phyloP scores from a whole-genome alignment of 768 basidiomycete species.

The Podaxis sp. region DNA sequence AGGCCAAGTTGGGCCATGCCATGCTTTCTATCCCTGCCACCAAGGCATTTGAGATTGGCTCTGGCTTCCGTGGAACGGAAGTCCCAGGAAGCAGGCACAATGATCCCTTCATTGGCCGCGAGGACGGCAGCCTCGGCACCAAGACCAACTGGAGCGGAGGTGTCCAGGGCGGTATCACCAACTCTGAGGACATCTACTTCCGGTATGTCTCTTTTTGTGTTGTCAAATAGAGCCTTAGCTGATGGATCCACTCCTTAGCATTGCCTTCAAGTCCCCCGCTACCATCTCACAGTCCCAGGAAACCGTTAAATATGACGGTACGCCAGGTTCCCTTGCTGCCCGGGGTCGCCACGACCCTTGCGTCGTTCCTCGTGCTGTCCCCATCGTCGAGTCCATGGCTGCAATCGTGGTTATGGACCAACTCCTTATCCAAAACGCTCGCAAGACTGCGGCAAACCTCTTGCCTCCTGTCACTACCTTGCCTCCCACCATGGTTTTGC shows the following conservation, averaged over 20 bases:
- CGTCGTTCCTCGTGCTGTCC: slow-evolving; percentile 94
- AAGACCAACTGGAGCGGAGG: slow-evolving; percentile 96
- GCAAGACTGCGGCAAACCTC: slow-evolving; percentile 67
- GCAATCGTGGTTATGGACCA: slow-evolving; percentile 94
- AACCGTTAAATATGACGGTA: slow-evolving; percentile 94
- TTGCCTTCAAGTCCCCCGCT: slow-evolving; percentile 98
- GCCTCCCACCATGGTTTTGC: slow-evolving; percentile 86
- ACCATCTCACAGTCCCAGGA: slow-evolving; percentile 92
- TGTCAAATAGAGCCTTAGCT: background rate
- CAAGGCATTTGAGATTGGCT: slow-evolving; percentile 97
- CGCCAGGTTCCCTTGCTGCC: slow-evolving; percentile 68
- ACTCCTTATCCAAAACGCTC: slow-evolving; percentile 85
- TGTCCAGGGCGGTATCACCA: slow-evolving; percentile 96
- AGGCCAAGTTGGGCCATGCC: slow-evolving; percentile 92
- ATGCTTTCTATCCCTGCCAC: slow-evolving; percentile 99
- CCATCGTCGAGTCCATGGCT: slow-evolving; percentile 98
- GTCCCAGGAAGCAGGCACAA: slow-evolving; percentile 94
- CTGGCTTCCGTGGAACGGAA: slow-evolving; percentile 93
- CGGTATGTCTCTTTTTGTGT: slow-evolving; percentile 49
- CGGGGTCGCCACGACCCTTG: slow-evolving; percentile 77
- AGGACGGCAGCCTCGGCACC: slow-evolving; percentile 77
- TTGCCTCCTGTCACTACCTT: slow-evolving; percentile 63
- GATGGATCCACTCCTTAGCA: slow-evolving; percentile 16
- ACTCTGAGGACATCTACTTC: slow-evolving; percentile 98
- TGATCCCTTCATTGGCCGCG: slow-evolving; percentile 71